These are phyloP conservation scores for Balakata baccata DNA, from an alignment of 345 rosid species.

Conservation along the genomic window DNA sequence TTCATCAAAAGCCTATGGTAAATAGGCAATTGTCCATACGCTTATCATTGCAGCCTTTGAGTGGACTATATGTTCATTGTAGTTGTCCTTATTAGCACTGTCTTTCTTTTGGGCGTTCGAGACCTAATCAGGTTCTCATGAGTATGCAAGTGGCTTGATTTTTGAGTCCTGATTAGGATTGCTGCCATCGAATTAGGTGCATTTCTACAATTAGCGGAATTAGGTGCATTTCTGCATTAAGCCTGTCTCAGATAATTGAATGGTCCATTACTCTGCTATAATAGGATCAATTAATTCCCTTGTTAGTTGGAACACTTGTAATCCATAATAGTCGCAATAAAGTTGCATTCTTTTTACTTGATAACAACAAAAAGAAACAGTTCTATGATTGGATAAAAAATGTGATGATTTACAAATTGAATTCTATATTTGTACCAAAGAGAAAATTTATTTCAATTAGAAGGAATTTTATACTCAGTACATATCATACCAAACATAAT, in stretches of 20 bases:
- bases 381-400: background rate
- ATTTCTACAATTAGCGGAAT: background rate
- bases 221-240: background rate
- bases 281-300: background rate
- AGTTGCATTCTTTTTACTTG: background rate
- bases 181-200: background rate
- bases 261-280: background rate
- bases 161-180: background rate
- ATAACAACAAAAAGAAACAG: background rate
- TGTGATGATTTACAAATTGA: background rate
- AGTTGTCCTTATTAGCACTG: background rate
- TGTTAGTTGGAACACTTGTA: background rate
- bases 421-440: too few relatives aligned
- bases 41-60: background rate
- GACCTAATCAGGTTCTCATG: background rate
- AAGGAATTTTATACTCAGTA: too few relatives aligned
- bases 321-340: background rate
- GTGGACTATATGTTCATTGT: background rate
- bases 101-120: background rate
- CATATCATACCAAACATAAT: too few relatives aligned
- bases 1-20: background rate
- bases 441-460: too few relatives aligned
- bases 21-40: background rate
- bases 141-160: background rate
- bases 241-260: background rate